Percentiles rank a stretch among this genome's conserved stretches.
Conservation (phyloP, 2,329 filamentous ascomycete genomes). For the Pseudocercospora macadamiae region DNA sequence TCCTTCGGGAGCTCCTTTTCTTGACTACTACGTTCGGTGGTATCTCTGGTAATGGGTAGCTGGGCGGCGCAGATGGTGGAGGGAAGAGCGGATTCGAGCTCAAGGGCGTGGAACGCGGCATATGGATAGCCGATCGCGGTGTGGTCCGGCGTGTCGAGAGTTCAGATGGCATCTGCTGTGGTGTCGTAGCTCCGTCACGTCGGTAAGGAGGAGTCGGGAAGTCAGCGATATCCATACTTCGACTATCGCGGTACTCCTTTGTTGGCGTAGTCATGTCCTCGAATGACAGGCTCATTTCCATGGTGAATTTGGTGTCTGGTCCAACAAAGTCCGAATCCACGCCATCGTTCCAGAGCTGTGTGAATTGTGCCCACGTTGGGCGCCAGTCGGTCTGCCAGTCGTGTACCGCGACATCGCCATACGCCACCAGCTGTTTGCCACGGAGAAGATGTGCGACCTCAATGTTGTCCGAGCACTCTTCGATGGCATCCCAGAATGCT, state of each 20-base stretch:
- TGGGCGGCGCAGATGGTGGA: constrained; percentile 9
- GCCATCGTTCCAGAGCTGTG: constrained; percentile 22
- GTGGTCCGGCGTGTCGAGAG: not conserved
- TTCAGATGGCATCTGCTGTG: not conserved
- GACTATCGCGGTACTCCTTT: not conserved
- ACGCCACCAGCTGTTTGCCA: constrained; percentile 17
- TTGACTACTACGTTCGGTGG: constrained; percentile 8
- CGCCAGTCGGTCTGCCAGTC: constrained; percentile 23
- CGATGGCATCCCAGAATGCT: constrained; percentile 24
- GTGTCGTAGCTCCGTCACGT: not conserved
- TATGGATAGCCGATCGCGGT: not conserved
- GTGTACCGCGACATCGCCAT: constrained; percentile 21
- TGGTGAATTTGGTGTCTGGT: constrained; percentile 15
- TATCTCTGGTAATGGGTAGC: constrained; percentile 4
- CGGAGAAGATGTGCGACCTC: constrained; percentile 17
- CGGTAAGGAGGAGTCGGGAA: not conserved
- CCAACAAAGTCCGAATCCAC: constrained; percentile 16
- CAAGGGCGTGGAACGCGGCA: not conserved
- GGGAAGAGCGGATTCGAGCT: not conserved
- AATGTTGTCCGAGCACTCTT: constrained; percentile 13
- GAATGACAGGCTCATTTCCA: constrained; percentile 16
- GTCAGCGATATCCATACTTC: not conserved
- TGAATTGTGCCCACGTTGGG: constrained; percentile 21
- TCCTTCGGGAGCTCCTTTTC: constrained; percentile 10
- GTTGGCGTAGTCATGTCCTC: constrained; percentile 4